Evolutionary conservation across 2,329 filamentous ascomycete species (phyloP), one percentile per base, ranked within the genome.

Genomic region (Phialocephala subalpina): DNA sequence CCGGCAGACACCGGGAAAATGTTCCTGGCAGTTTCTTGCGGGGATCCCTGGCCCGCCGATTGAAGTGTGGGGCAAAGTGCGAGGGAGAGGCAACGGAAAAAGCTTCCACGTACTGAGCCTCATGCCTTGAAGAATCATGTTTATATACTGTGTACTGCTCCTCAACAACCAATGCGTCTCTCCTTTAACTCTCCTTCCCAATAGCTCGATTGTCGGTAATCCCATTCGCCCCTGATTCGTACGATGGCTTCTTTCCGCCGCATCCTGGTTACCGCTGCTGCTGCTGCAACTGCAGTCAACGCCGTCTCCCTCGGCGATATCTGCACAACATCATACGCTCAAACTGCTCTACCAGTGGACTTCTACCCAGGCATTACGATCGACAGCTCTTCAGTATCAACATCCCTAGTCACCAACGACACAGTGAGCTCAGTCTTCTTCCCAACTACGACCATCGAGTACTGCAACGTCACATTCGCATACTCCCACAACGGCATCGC

Each of bases 341-440:
- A 22, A n/a, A 20, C 45, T 5, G 29, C 27, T 11, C 35, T 63
- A 12, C 60, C 60, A 45, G 27, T 49, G 12, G 52, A 25, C 16
- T 27, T 65, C 35, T 65, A 65, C 42, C 49, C n/a, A 6, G 67
- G 65, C 12, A 62, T 69, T 49, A 55, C 61, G 7, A 63, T 69
- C 27, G 63, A 80, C 45, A 62, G 76, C 6, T 75, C 75, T 1
- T 80, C 78, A 0, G 74, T 80, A n/a, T 77, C 75, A n/a, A 77
- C 78, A 9, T 75, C 71, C 4, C 72, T 77, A 8, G 74, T 79
- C 40, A 76, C 73, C 33, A 79, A 78, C 61, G 65, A 65, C 33
- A 74, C 74, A 14, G 72, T 78, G 53, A 71, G 63, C 29, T 66
- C 49, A 47, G 69, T 73, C 73, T 76, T 70, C 62, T 78, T 61